Conservation (phyloP, 2,329 filamentous ascomycete species). For the Raffaelea albimanens region DNA sequence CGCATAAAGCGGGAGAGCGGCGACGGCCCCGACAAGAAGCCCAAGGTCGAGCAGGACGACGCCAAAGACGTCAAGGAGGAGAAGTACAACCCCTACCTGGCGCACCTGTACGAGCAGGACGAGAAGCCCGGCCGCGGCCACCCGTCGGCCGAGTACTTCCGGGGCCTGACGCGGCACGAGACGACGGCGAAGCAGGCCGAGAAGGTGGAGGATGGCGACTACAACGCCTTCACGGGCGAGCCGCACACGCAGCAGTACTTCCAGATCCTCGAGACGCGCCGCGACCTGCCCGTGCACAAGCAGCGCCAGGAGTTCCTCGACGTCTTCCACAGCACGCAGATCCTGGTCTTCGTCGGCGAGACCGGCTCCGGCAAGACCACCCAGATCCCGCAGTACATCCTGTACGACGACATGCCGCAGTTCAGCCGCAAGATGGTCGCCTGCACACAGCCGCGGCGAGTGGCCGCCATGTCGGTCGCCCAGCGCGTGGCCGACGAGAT, state of each 20-base stretch:
- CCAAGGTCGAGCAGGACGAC: not conserved
- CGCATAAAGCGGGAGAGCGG: slow-evolving; percentile 16
- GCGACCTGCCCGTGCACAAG: slow-evolving; percentile 82
- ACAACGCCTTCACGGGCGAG: slow-evolving; percentile 76
- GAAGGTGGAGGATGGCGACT: slow-evolving; percentile 66
- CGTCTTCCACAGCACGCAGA: slow-evolving; percentile 88
- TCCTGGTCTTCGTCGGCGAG: slow-evolving; percentile 96
- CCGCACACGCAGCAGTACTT: slow-evolving; percentile 79
- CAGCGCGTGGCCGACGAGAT: slow-evolving; percentile 97
- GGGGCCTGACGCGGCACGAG: slow-evolving; percentile 63
- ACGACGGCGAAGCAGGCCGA: slow-evolving; percentile 70
- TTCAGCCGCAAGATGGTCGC: slow-evolving; percentile 80
- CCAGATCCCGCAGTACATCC: slow-evolving; percentile 95
- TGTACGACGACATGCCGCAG: slow-evolving; percentile 93
- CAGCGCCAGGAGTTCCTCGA: slow-evolving; percentile 92
- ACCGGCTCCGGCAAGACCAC: slow-evolving; percentile 99
- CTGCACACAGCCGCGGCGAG: slow-evolving; percentile 94
- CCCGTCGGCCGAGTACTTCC: slow-evolving; percentile 39
- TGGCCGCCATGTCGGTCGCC: slow-evolving; percentile 96
- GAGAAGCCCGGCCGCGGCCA: slow-evolving; percentile 24
- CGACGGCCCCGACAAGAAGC: slow-evolving; percentile 5
- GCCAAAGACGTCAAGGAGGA: slow-evolving; percentile 7
- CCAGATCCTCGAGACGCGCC: slow-evolving; percentile 72
- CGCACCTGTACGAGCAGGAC: slow-evolving; percentile 63
- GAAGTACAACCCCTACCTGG: slow-evolving; percentile 75